These are phyloP conservation scores for Licmophora abbreviata DNA, from an alignment of 108 stramenopile genomes.

Conservation along the genomic window DNA sequence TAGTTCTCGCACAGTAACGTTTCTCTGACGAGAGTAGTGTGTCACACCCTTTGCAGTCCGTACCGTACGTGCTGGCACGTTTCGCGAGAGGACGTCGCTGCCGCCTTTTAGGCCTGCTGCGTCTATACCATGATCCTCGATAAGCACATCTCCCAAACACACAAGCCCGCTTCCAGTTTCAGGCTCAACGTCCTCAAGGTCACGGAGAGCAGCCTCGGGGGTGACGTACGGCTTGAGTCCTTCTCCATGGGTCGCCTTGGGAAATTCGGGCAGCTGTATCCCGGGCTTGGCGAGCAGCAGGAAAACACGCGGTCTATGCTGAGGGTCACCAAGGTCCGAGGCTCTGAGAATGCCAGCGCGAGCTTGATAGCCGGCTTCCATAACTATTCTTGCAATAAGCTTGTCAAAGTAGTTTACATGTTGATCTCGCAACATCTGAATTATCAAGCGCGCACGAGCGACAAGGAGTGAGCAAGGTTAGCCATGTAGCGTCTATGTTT, in stretches of 20 bases:
- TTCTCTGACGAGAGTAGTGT: constrained; percentile 32
- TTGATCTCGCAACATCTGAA: neutral
- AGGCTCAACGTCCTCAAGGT: constrained; percentile 24
- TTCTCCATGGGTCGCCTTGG: constrained; percentile 31
- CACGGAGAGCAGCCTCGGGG: constrained; percentile 26
- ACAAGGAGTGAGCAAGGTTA: neutral
- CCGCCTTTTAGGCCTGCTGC: constrained; percentile 6
- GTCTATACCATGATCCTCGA: constrained; percentile 15
- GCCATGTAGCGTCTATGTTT: neutral
- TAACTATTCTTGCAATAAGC: constrained; percentile 14
- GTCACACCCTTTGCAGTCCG: constrained; percentile 13
- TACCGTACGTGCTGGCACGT: constrained; percentile 37
- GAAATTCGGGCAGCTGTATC: constrained; percentile 21
- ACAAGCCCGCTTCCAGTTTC: constrained; percentile 8
- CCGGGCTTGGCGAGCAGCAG: constrained; percentile 29
- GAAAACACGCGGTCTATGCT: constrained; percentile 30
- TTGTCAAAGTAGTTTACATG: constrained; percentile 22
- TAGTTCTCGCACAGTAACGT: constrained; percentile 26
- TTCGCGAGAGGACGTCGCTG: constrained; percentile 8
- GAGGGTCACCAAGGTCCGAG: constrained; percentile 44
- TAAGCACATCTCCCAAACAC: constrained; percentile 3
- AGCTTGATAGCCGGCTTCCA: constrained; percentile 39
- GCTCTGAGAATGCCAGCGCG: constrained; percentile 21
- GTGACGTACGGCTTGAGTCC: constrained; percentile 21
- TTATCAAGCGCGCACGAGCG: neutral